phyloP scores from a whole-genome alignment of 306 rosid species.

The Casuarina glauca region DNA sequence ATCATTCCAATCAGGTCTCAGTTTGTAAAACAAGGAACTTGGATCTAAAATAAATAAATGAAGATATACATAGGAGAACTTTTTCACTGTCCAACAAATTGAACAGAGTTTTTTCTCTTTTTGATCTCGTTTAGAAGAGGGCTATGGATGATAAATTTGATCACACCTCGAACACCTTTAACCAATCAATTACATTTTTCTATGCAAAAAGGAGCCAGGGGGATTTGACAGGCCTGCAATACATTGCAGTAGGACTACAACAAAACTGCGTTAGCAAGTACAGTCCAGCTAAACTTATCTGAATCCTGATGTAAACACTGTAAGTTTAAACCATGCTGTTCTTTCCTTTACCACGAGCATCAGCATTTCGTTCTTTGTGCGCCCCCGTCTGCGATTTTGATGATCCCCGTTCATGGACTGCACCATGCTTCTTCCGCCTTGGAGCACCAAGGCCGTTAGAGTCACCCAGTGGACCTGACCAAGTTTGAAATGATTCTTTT shows the following conservation, averaged over 20 bases:
- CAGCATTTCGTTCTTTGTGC: conserved; percentile 35
- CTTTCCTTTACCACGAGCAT: conserved; percentile 62
- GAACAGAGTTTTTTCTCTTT: conserved; percentile 21
- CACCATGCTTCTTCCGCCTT: conserved; percentile 57
- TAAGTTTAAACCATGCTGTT: conserved; percentile 41
- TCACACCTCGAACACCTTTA: conserved; percentile 31
- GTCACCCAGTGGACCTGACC: conserved; percentile 86
- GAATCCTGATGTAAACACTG: conserved; percentile 35
- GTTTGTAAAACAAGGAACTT: conserved; percentile 41
- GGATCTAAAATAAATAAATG: conserved; percentile 28
- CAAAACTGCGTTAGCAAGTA: conserved; percentile 24
- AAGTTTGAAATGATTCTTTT: conserved; percentile 69
- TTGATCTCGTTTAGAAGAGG: conserved; percentile 20
- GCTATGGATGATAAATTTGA: conserved; percentile 24
- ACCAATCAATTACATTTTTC: conserved; percentile 32
- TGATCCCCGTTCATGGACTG: conserved; percentile 48
- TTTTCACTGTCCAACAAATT: conserved; percentile 43
- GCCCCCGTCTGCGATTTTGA: conserved; percentile 40
- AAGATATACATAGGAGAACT: conserved; percentile 45
- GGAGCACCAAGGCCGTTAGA: conserved; percentile 49
- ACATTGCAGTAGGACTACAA: conserved; percentile 25
- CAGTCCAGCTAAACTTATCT: conserved; percentile 17
- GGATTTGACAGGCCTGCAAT: conserved; percentile 13
- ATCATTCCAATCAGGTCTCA: conserved; percentile 19
- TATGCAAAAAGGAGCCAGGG: conserved; percentile 29